Evolutionary conservation across 2,329 filamentous ascomycete genomes (phyloP).

Genomic region (Fusarium solani-melongenae): DNA sequence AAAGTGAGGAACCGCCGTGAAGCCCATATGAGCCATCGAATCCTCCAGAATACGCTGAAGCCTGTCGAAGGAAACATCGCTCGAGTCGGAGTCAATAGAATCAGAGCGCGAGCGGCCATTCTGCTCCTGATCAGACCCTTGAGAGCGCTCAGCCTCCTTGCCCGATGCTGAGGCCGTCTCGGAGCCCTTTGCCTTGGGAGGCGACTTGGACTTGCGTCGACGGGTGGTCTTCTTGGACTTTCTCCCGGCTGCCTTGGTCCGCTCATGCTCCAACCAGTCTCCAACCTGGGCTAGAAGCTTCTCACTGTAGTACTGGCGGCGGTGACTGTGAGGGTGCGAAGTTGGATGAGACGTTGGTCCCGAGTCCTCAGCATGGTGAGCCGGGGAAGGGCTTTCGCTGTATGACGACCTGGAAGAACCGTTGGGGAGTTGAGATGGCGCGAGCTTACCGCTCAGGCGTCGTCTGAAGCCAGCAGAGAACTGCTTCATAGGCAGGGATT

Average conservation of each 20-base stretch:
- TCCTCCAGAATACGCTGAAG: slow-evolving; percentile 84
- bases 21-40: slow-evolving; percentile 66
- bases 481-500: slow-evolving; percentile 44
- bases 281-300: slow-evolving; percentile 78
- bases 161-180: slow-evolving; percentile 8
- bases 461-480: slow-evolving; percentile 48
- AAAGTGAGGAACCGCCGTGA: slow-evolving; percentile 58
- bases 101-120: slow-evolving; percentile 53
- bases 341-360: slow-evolving; percentile 29
- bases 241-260: slow-evolving; percentile 67
- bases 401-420: slow-evolving; percentile 60
- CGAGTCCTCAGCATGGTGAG: slow-evolving; percentile 45
- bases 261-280: slow-evolving; percentile 87
- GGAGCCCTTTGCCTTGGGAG: slow-evolving; percentile 41
- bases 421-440: slow-evolving; percentile 43
- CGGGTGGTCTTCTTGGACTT: slow-evolving; percentile 52
- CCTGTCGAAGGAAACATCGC: slow-evolving; percentile 79
- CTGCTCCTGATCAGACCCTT: slow-evolving; percentile 36
- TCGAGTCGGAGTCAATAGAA: slow-evolving; percentile 74
- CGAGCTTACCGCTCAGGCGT: slow-evolving; percentile 49
- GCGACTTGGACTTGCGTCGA: slow-evolving; percentile 55
- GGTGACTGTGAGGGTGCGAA: slow-evolving; percentile 45
- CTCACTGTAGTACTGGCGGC: slow-evolving; percentile 58
- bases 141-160: slow-evolving; percentile 16
- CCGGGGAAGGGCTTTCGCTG: slow-evolving; percentile 45